Evolutionary conservation across 495 filamentous ascomycete species (phyloP).

Genomic region (Trichoderma parareesei): DNA sequence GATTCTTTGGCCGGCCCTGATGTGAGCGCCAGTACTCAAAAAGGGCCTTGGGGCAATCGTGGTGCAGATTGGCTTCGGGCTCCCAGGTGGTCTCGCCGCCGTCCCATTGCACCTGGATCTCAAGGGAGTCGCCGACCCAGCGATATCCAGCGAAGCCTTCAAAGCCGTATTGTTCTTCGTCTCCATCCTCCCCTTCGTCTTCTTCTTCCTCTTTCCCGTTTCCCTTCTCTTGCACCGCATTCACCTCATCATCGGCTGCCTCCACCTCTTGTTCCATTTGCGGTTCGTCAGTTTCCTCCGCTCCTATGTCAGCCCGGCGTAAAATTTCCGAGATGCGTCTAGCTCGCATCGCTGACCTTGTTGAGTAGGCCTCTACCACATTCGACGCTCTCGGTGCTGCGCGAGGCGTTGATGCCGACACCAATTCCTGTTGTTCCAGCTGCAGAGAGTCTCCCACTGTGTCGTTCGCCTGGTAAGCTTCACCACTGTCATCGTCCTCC

Average conservation of each 20-base stretch:
- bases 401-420: constrained; percentile 1
- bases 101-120: constrained; percentile 9
- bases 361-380: neutral
- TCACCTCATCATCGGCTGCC: neutral
- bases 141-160: neutral
- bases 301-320: neutral
- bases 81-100: constrained; percentile 1
- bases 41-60: constrained; percentile 2
- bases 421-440: neutral
- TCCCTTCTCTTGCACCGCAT: too few relatives aligned
- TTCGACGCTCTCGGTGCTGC: neutral
- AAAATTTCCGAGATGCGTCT: neutral
- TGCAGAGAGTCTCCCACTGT: neutral
- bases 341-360: neutral
- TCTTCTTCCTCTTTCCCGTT: too few relatives aligned
- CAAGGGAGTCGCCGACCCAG: constrained; percentile 1
- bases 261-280: too few relatives aligned
- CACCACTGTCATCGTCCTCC: neutral
- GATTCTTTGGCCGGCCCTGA: constrained; percentile 2
- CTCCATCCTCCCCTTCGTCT: neutral
- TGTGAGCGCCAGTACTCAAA: constrained; percentile 8
- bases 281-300: neutral
- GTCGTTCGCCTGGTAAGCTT: neutral
- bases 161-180: neutral
- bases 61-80: constrained; percentile 8